These are phyloP conservation scores for Aspergillus ochraceus DNA, from an alignment of 2,329 filamentous ascomycete species.

Conservation along the genomic window DNA sequence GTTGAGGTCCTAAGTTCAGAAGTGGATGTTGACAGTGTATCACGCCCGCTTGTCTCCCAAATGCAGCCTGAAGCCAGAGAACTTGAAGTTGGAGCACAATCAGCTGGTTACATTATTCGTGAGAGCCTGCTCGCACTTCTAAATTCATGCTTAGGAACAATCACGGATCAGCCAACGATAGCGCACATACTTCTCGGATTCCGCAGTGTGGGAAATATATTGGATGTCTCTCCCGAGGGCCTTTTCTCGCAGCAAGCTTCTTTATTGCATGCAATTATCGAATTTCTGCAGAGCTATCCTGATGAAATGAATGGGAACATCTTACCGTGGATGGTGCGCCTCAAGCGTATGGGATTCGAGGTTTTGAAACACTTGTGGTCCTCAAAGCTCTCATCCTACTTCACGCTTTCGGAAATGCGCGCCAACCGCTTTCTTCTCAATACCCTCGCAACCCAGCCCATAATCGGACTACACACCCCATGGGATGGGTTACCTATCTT, in stretches of 20 bases:
- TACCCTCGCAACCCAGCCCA: slow-evolving; percentile 68
- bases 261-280: slow-evolving; percentile 78
- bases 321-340: slow-evolving; percentile 66
- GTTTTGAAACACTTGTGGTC: slow-evolving; percentile 81
- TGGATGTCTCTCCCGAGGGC: slow-evolving; percentile 68
- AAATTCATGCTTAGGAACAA: slow-evolving; percentile 73
- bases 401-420: slow-evolving; percentile 78
- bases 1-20: slow-evolving; percentile 85
- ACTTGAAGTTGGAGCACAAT: slow-evolving; percentile 66
- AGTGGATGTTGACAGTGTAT: slow-evolving; percentile 76
- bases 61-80: slow-evolving; percentile 68
- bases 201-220: slow-evolving; percentile 67
- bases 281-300: slow-evolving; percentile 69
- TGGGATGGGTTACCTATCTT: slow-evolving; percentile 71
- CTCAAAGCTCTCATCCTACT: slow-evolving; percentile 71
- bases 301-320: slow-evolving; percentile 61
- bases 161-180: slow-evolving; percentile 76
- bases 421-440: slow-evolving; percentile 77
- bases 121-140: slow-evolving; percentile 83
- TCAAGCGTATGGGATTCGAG: slow-evolving; percentile 69
- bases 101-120: slow-evolving; percentile 78
- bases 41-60: slow-evolving; percentile 68
- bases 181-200: slow-evolving; percentile 92
- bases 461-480: slow-evolving; percentile 66
- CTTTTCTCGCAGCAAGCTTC: slow-evolving; percentile 71